phyloP scores from a whole-genome alignment of 306 rosid species.

The Pyrus betulifolia region DNA sequence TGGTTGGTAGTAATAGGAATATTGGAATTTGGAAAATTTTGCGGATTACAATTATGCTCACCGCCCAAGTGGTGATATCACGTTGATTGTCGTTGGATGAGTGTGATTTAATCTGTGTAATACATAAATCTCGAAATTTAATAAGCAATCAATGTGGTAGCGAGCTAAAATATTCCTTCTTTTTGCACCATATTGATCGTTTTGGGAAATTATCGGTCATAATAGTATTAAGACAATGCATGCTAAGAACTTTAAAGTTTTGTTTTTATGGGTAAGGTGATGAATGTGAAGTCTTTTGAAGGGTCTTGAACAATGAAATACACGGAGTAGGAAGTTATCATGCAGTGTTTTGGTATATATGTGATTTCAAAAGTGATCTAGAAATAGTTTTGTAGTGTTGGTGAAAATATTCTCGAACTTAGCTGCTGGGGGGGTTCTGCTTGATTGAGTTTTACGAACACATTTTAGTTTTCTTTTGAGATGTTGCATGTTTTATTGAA shows the following conservation, averaged over 20 bases:
- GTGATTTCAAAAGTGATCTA: neutral
- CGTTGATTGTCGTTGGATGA: neutral
- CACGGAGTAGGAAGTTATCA: neutral
- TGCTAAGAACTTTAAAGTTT: neutral
- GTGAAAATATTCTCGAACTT: neutral
- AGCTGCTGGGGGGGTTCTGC: neutral
- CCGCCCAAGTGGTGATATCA: neutral
- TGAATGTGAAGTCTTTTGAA: neutral
- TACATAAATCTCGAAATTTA: no score
- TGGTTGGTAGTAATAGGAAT: neutral
- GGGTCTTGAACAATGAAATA: neutral
- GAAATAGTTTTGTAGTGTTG: neutral
- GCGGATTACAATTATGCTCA: neutral
- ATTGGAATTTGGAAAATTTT: neutral
- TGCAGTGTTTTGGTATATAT: neutral
- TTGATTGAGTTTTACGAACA: neutral
- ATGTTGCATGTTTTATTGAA: constrained; percentile 1
- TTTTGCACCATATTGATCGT: neutral
- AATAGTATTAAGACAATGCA: neutral
- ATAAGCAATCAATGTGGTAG: no score
- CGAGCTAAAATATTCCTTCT: neutral
- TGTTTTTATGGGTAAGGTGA: neutral
- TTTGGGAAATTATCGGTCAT: neutral
- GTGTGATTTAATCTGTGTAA: neutral
- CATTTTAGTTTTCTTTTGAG: neutral